Conservation (phyloP, 805 yeast genomes). For the Naumovozyma baii region DNA sequence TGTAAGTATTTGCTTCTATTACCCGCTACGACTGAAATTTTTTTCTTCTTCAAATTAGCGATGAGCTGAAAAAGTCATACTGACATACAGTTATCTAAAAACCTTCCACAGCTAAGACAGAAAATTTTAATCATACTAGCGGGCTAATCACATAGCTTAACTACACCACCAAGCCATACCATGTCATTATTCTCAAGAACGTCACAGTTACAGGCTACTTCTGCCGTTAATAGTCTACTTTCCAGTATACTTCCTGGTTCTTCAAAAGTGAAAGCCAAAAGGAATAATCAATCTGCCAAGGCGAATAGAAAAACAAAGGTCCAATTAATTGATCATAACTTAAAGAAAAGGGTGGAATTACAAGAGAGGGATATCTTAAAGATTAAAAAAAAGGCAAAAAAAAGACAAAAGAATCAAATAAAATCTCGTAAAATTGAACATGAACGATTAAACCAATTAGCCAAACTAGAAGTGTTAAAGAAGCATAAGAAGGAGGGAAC, state of each 20-base stretch:
- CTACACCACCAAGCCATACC: too few species aligned
- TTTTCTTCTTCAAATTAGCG: too few species aligned
- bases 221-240: constrained; percentile 36
- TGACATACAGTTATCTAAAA: too few species aligned
- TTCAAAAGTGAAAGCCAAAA: constrained; percentile 9
- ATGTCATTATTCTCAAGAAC: constrained; percentile 17
- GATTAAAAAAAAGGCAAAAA: constrained; percentile 30
- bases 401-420: constrained; percentile 22
- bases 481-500: constrained; percentile 26
- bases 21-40: too few species aligned
- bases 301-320: constrained; percentile 22
- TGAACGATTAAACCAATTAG: constrained; percentile 22
- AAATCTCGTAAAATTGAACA: constrained; percentile 14
- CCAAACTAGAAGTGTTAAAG: constrained; percentile 29
- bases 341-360: constrained; percentile 27
- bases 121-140: too few species aligned
- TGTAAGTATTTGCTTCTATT: too few species aligned
- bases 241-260: constrained; percentile 33
- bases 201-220: constrained; percentile 31
- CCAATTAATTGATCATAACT: constrained; percentile 32
- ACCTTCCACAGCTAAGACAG: too few species aligned
- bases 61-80: too few species aligned
- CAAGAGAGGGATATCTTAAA: constrained; percentile 30
- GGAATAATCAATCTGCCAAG: constrained; percentile 4
- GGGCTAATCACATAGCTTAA: too few species aligned